phyloP scores from a whole-genome alignment of 1,284 basidiomycete species.

The Tilletia horrida region DNA sequence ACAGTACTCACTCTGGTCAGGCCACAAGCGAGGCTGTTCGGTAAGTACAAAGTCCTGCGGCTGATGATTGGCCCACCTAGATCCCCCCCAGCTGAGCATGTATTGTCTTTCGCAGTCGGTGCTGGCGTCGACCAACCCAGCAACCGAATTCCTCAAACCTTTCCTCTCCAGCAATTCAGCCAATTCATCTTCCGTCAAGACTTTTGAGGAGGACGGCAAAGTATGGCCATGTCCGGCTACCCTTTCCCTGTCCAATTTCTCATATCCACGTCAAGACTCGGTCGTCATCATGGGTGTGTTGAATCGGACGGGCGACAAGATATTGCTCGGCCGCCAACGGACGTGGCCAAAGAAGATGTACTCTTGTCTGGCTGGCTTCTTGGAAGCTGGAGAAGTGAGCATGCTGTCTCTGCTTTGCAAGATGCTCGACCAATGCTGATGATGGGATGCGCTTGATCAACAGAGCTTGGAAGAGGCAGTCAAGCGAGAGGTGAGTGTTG shows the following conservation, averaged over 20 bases:
- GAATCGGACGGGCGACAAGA: conserved; percentile 70
- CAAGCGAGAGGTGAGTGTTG: conserved; percentile 68
- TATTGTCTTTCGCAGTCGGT: neutral
- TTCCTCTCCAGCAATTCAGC: neutral
- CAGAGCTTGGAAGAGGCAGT: conserved; percentile 86
- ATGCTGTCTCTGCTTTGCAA: conserved; percentile 36
- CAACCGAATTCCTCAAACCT: neutral
- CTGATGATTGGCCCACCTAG: too few relatives aligned
- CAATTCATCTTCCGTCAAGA: neutral
- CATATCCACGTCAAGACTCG: conserved; percentile 49
- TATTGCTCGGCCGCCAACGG: conserved; percentile 77
- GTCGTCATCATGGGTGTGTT: conserved; percentile 90
- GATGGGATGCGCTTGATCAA: conserved; percentile 12
- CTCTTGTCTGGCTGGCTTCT: conserved; percentile 52
- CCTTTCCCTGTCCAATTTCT: conserved; percentile 40
- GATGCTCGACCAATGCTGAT: too few relatives aligned
- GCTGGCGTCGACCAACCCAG: neutral
- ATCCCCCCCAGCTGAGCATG: neutral
- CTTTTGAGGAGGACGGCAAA: conserved; percentile 31
- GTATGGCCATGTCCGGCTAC: conserved; percentile 30
- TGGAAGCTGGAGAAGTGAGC: conserved; percentile 36
- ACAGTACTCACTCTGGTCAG: conserved; percentile 85
- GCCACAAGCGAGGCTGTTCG: conserved; percentile 82
- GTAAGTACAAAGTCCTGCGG: conserved; percentile 17
- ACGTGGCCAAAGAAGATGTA: conserved; percentile 59